Percentiles rank a stretch among this genome's conserved stretches.
phyloP scores from a whole-genome alignment of 805 yeast species.

The Saturnispora dispora region DNA sequence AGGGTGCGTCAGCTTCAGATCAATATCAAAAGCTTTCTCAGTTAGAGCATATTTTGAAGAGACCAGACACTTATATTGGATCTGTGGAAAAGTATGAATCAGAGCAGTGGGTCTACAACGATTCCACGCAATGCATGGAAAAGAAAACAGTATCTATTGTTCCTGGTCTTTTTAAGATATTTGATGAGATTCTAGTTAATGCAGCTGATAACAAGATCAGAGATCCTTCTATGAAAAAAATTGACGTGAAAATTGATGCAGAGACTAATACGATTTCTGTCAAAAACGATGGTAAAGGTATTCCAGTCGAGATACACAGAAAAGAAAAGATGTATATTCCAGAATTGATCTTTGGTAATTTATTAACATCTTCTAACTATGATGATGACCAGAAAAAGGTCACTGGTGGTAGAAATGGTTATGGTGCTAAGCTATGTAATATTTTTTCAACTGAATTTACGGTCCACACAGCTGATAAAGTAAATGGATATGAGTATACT shows the following conservation, averaged over 20 bases:
- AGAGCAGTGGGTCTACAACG: slow-evolving; percentile 80
- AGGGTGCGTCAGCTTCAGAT: slow-evolving; percentile 37
- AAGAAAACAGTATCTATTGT: slow-evolving; percentile 65
- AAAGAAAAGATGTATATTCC: slow-evolving; percentile 93
- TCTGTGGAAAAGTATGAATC: slow-evolving; percentile 77
- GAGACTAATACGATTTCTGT: slow-evolving; percentile 71
- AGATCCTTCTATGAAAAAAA: slow-evolving; percentile 80
- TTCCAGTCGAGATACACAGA: slow-evolving; percentile 86
- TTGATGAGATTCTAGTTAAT: slow-evolving; percentile 93
- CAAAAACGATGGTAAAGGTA: slow-evolving; percentile 90
- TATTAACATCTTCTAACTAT: slow-evolving; percentile 90
- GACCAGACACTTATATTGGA: slow-evolving; percentile 98
- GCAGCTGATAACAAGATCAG: slow-evolving; percentile 98
- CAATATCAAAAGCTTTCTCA: slow-evolving; percentile 92
- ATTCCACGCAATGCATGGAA: slow-evolving; percentile 49
- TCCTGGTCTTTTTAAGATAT: slow-evolving; percentile 93
- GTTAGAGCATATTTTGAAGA: slow-evolving; percentile 87
- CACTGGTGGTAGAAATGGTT: slow-evolving; percentile 98
- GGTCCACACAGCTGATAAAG: slow-evolving; percentile 81
- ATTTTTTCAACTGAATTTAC: slow-evolving; percentile 84
- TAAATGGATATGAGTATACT: slow-evolving; percentile 49
- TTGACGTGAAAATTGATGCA: slow-evolving; percentile 73
- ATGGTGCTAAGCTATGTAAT: slow-evolving; percentile 95
- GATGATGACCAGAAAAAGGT: slow-evolving; percentile 94
- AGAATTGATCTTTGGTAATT: slow-evolving; percentile 90